A percentile compares a stretch with the other conserved stretches of the same genome.
These are phyloP conservation scores for Breynia disticha DNA, from an alignment of 441 rosid species.

Conservation along the genomic window DNA sequence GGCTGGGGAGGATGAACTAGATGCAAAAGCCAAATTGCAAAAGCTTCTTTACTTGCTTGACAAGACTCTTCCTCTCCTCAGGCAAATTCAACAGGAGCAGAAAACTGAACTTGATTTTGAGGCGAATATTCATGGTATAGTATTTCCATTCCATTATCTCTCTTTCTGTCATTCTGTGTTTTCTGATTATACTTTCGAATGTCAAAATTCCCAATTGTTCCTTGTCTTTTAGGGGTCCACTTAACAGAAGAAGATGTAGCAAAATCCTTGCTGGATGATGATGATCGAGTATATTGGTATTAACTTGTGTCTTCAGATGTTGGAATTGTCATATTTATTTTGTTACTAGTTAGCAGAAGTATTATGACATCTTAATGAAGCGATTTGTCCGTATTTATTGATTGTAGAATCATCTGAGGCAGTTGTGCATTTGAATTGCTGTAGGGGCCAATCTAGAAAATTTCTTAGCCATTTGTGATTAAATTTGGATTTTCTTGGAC, in stretches of 20 bases:
- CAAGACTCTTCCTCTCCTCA: conserved; percentile 37
- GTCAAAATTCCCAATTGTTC: conserved; percentile 12
- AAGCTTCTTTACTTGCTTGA: conserved; percentile 33
- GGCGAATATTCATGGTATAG: conserved; percentile 30
- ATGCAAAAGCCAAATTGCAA: conserved; percentile 22
- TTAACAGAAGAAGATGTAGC: conserved; percentile 28
- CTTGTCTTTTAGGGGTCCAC: conserved; percentile 24
- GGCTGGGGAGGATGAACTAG: conserved; percentile 25
- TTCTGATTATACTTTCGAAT: conserved; percentile 8
- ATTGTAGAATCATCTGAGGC: too few species aligned
- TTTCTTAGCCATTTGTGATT: too few species aligned
- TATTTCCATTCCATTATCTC: conserved; percentile 2
- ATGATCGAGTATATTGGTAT: conserved; percentile 51
- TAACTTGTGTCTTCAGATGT: conserved; percentile 3
- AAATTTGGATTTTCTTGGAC: too few species aligned
- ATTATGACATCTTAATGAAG: too few species aligned
- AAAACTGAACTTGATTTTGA: conserved; percentile 32
- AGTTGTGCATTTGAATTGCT: too few species aligned
- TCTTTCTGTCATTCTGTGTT: neutral
- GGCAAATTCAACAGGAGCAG: conserved; percentile 40
- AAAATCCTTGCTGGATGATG: conserved; percentile 30
- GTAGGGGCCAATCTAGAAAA: too few species aligned
- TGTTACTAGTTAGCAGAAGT: too few species aligned
- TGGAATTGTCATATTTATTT: too few species aligned
- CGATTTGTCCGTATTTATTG: too few species aligned